These are phyloP conservation scores for Trichomonascaceae sp. DNA, from an alignment of 1,139 yeast species.

Conservation along the genomic window DNA sequence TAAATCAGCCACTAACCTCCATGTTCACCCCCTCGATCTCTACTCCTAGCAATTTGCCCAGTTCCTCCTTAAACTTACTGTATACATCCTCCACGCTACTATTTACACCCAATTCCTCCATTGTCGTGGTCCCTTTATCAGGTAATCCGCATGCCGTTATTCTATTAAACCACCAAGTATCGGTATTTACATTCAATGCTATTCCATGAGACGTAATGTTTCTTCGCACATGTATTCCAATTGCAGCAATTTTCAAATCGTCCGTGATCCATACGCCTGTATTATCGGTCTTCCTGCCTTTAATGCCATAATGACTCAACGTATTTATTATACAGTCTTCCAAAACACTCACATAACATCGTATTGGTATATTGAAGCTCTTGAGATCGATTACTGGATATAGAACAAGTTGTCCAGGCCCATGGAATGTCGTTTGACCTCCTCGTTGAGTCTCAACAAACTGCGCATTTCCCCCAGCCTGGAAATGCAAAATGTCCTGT, in stretches of 20 bases:
- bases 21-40: neutral
- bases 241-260: slow-evolving; percentile 72
- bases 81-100: slow-evolving; percentile 42
- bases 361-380: slow-evolving; percentile 55
- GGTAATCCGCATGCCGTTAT: slow-evolving; percentile 85
- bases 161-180: slow-evolving; percentile 60
- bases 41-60: slow-evolving; percentile 27
- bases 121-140: slow-evolving; percentile 50
- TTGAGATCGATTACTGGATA: slow-evolving; percentile 75
- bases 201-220: slow-evolving; percentile 87
- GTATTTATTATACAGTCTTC: slow-evolving; percentile 58
- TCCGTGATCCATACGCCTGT: slow-evolving; percentile 76
- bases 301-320: slow-evolving; percentile 41
- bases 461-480: slow-evolving; percentile 36
- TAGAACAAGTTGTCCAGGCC: slow-evolving; percentile 87
- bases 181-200: slow-evolving; percentile 72
- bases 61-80: slow-evolving; percentile 44
- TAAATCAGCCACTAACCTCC: neutral
- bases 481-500: slow-evolving; percentile 28
- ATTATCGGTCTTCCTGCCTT: slow-evolving; percentile 51
- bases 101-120: slow-evolving; percentile 27
- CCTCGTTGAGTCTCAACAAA: slow-evolving; percentile 81
- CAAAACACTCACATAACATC: slow-evolving; percentile 68
- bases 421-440: slow-evolving; percentile 97
- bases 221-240: slow-evolving; percentile 82